Base-by-base conservation (phyloP, 108 stramenopile genomes). In the Conticribra weissflogii region DNA sequence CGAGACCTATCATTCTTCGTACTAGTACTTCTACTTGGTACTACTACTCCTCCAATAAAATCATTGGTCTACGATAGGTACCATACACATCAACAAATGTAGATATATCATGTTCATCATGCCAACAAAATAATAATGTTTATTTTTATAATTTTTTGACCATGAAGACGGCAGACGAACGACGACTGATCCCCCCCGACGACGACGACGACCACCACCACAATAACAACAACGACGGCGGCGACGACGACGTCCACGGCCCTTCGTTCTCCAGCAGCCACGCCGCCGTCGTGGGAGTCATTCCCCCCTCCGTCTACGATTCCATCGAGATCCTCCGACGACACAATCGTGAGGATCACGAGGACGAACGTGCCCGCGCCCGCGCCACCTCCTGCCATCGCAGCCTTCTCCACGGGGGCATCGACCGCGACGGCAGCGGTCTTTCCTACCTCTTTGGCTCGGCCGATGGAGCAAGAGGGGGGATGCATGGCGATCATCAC, bases 281-380 rank as follows among this genome's bases (percentile, higher is more conserved):
- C 18, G 29, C 64, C 64, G 53, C 52, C 24, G 52, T 66, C 33
- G 52, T 66, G 33, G 64, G 64, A n/a, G 33, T 66, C 21, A 41
- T 53, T 24, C 52, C 64, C 8, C 49, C 31, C 52, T 19, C 33
- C 12, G 24, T 66, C 31, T 33, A 54, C 51, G 32, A 66, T 0
- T 8, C 50, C 25, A 46, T 63, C 63, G 46, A 41, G 36, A 12
- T 12, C 47, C 27, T 19, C 3, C 1, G 7, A 0, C 62, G 22
- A 24, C 4, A 47, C 23, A 16, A 12, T 2, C 4, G 36, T 1
- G 22, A 22, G 8, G 33, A 22, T n/a, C n/a, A n/a, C n/a, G n/a
- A n/a, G n/a, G n/a, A n/a, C n/a, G n/a, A n/a, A n/a, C n/a, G n/a
- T n/a, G n/a, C n/a, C n/a, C n/a, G n/a, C n/a, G n/a, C n/a, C n/a